Percentiles rank a stretch among this genome's conserved stretches.
Evolutionary conservation across 2,329 filamentous ascomycete species (phyloP).

Genomic region (Monilinia polystroma): DNA sequence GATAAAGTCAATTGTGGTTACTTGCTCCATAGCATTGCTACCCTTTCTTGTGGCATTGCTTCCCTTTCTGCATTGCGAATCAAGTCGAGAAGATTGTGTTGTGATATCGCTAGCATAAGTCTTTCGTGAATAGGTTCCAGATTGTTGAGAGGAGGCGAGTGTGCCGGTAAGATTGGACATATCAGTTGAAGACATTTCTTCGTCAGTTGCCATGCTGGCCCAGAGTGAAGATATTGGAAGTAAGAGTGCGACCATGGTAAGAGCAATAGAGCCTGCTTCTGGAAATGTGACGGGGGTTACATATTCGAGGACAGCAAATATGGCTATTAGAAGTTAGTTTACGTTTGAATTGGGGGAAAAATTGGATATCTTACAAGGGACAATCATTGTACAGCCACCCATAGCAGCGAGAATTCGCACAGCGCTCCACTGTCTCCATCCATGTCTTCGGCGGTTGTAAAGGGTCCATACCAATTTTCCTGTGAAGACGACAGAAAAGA

Average conservation of each 20-base stretch:
- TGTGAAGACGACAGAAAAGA: slow-evolving; percentile 62
- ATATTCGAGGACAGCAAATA: slow-evolving; percentile 61
- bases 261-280: slow-evolving; percentile 54
- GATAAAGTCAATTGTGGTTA: slow-evolving; percentile 26
- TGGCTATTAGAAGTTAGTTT: slow-evolving; percentile 45
- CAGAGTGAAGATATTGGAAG: slow-evolving; percentile 67
- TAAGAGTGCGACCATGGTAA: slow-evolving; percentile 60
- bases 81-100: slow-evolving; percentile 13
- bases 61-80: slow-evolving; percentile 26
- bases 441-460: slow-evolving; percentile 53
- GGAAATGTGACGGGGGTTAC: slow-evolving; percentile 44
- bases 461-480: slow-evolving; percentile 60
- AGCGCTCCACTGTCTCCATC: slow-evolving; percentile 59
- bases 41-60: slow-evolving; percentile 27
- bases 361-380: slow-evolving; percentile 54
- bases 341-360: neutral
- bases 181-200: slow-evolving; percentile 29
- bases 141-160: neutral
- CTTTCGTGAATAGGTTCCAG: slow-evolving; percentile 22
- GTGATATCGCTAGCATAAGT: slow-evolving; percentile 25
- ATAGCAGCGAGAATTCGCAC: slow-evolving; percentile 68
- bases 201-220: slow-evolving; percentile 46
- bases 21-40: slow-evolving; percentile 23
- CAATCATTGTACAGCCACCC: slow-evolving; percentile 63
- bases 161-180: slow-evolving; percentile 23